Evolutionary conservation across 495 filamentous ascomycete species (phyloP).

Genomic region (Penicillium silybi): DNA sequence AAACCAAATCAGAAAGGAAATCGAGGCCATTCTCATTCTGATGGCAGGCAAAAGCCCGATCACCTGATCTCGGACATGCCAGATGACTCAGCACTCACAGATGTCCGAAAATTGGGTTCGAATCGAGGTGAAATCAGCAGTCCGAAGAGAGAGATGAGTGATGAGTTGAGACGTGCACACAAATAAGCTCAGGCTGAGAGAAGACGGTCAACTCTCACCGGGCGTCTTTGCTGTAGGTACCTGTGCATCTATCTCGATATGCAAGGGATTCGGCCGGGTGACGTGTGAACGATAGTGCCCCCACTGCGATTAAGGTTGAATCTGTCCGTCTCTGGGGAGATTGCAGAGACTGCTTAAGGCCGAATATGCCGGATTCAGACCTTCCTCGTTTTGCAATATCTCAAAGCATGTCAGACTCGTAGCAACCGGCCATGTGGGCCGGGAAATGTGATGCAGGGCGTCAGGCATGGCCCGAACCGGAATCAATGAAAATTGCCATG

Average conservation of each 20-base stretch:
- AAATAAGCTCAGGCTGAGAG: background rate
- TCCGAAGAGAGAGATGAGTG: too few relatives aligned
- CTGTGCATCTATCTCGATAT: background rate
- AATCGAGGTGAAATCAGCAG: too few relatives aligned
- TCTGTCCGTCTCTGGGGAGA: background rate
- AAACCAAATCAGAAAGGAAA: background rate
- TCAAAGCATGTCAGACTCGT: background rate
- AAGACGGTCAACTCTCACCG: background rate
- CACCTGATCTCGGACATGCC: background rate
- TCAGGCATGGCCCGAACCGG: background rate
- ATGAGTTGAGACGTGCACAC: background rate
- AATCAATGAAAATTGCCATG: background rate
- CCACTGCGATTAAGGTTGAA: background rate
- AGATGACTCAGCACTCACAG: background rate
- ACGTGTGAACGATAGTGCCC: background rate
- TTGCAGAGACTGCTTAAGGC: too few relatives aligned
- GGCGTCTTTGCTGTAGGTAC: background rate
- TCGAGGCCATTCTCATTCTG: background rate
- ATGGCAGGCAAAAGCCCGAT: background rate
- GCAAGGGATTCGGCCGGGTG: background rate
- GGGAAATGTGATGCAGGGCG: background rate
- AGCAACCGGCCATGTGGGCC: background rate
- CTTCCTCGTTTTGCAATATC: too few relatives aligned
- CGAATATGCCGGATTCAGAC: too few relatives aligned
- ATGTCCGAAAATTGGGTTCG: background rate